These are phyloP conservation scores for Stagonosporopsis vannaccii DNA, from an alignment of 2,329 filamentous ascomycete genomes.

Conservation along the genomic window DNA sequence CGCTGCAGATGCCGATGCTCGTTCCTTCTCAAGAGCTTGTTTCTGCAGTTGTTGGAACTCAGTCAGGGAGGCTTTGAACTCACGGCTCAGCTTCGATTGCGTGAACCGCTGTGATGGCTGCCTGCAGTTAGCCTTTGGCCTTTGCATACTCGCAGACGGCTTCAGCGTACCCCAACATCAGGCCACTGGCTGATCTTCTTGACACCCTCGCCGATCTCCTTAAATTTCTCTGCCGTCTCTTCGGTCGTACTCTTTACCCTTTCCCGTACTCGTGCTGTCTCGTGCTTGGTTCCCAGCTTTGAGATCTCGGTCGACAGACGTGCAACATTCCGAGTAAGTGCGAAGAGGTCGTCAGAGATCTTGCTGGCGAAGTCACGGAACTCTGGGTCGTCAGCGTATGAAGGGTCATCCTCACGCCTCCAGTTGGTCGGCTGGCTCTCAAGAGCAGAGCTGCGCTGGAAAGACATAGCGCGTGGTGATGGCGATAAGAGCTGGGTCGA, in stretches of 20 bases:
- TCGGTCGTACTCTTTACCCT: conserved; percentile 87
- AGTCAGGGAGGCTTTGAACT: conserved; percentile 86
- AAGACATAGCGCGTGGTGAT: conserved; percentile 73
- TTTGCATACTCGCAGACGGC: conserved; percentile 11
- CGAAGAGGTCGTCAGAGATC: conserved; percentile 88
- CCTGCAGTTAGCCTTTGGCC: conserved; percentile 22
- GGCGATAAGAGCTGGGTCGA: background rate
- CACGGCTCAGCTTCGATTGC: conserved; percentile 90
- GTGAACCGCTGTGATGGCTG: conserved; percentile 96
- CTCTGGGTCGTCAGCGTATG: conserved; percentile 90
- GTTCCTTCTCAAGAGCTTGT: conserved; percentile 88
- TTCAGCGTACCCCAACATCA: conserved; percentile 72
- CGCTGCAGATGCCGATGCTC: conserved; percentile 82
- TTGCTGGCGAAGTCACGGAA: conserved; percentile 84
- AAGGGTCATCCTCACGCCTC: conserved; percentile 72
- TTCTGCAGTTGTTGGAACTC: conserved; percentile 95
- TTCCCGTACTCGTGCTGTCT: conserved; percentile 90
- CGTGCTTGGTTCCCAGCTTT: conserved; percentile 86
- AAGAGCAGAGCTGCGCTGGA: conserved; percentile 82
- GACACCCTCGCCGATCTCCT: conserved; percentile 89
- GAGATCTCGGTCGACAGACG: conserved; percentile 84
- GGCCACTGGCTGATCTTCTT: conserved; percentile 85
- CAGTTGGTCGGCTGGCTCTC: conserved; percentile 78
- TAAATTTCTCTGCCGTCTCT: conserved; percentile 85
- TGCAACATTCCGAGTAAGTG: conserved; percentile 85